A percentile compares a stretch with the other conserved stretches of the same genome.
Conservation (phyloP, 1,284 basidiomycete genomes). For the Irpex sp. region DNA sequence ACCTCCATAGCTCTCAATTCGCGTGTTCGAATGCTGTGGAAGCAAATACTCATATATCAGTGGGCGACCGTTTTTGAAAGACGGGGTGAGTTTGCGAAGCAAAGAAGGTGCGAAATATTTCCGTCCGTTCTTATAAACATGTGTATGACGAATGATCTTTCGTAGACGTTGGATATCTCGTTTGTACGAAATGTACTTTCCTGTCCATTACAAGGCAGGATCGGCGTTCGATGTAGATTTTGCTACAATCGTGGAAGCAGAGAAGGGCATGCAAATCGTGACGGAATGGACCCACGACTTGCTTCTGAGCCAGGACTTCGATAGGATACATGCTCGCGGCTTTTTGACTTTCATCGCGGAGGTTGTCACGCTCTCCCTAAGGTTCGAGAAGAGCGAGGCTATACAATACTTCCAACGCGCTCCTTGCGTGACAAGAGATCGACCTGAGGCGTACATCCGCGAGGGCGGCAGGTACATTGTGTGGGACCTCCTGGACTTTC, state of each 20-base stretch:
- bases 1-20: conserved; percentile 41
- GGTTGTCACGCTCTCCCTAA: conserved; percentile 25
- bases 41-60: conserved; percentile 57
- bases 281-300: conserved; percentile 48
- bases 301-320: conserved; percentile 32
- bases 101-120: conserved; percentile 26
- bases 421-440: conserved; percentile 22
- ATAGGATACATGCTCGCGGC: not conserved
- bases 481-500: conserved; percentile 40
- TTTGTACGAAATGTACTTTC: conserved; percentile 30
- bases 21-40: conserved; percentile 51
- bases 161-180: conserved; percentile 29
- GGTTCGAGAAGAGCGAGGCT: conserved; percentile 24
- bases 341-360: conserved; percentile 31
- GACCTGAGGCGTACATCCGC: conserved; percentile 10
- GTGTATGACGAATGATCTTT: no score
- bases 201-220: conserved; percentile 29
- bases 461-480: conserved; percentile 39
- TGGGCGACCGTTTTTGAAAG: conserved; percentile 28
- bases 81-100: conserved; percentile 20
- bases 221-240: conserved; percentile 37
- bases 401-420: conserved; percentile 23
- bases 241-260: conserved; percentile 43
- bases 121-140: not conserved
- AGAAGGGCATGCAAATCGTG: conserved; percentile 41